A percentile compares a stretch with the other conserved stretches of the same genome.
phyloP scores from a whole-genome alignment of 108 stramenopile species.

The Skeletonema costatum region DNA sequence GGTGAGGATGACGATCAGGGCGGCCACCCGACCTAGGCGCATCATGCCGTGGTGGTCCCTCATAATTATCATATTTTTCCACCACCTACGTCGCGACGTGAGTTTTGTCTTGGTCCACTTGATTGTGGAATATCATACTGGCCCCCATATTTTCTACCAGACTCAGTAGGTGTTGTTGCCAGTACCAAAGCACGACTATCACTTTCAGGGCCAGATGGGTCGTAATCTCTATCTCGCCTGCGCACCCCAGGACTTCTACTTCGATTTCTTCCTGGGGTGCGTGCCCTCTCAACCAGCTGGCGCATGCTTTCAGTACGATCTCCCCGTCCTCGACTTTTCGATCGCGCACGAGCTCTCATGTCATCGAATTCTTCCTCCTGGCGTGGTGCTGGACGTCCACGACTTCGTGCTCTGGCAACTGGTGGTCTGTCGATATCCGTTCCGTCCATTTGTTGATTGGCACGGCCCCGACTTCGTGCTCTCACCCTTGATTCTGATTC shows the following conservation, averaged over 20 bases:
- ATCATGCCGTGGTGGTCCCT: slow-evolving; percentile 10
- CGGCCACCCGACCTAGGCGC: slow-evolving; percentile 10
- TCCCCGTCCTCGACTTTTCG: slow-evolving; percentile 34
- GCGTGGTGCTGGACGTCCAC: background rate
- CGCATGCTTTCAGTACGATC: slow-evolving; percentile 35
- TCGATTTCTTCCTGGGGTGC: slow-evolving; percentile 18
- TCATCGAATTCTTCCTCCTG: background rate
- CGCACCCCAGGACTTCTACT: slow-evolving; percentile 16
- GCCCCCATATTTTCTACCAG: slow-evolving; percentile 18
- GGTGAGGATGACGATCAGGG: slow-evolving; percentile 16
- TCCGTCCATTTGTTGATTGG: slow-evolving; percentile 6
- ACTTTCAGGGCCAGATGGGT: slow-evolving; percentile 31
- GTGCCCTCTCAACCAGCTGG: slow-evolving; percentile 38
- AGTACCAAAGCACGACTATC: slow-evolving; percentile 36
- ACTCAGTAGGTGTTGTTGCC: slow-evolving; percentile 12
- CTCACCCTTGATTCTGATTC: background rate
- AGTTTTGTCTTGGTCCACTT: background rate
- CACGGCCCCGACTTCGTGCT: slow-evolving; percentile 10
- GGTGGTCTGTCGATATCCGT: background rate
- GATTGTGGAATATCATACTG: slow-evolving; percentile 29
- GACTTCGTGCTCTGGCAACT: slow-evolving; percentile 1
- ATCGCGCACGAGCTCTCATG: background rate
- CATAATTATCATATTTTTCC: slow-evolving; percentile 18
- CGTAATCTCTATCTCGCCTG: slow-evolving; percentile 20
- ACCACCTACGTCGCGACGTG: slow-evolving; percentile 21